These are phyloP conservation scores for Adenanthera pavonina DNA, from an alignment of 306 rosid genomes.

Conservation along the genomic window DNA sequence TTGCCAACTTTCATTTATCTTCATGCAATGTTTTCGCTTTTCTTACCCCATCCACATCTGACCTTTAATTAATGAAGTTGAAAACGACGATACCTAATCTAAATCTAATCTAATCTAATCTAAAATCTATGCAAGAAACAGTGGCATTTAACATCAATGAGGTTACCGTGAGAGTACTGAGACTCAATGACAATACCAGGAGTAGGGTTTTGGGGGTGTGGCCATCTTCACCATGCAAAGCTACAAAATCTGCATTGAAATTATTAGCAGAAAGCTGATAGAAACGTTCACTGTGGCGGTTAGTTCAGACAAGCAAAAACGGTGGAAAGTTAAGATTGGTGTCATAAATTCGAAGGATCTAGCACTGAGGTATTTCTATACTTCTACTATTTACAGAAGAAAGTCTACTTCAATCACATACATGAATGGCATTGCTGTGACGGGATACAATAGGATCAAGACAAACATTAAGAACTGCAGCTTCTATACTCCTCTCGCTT, in stretches of 20 bases:
- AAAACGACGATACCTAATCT: background rate
- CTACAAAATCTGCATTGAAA: constrained; percentile 30
- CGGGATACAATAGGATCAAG: constrained; percentile 36
- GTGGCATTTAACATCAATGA: constrained; percentile 28
- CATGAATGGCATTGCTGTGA: constrained; percentile 40
- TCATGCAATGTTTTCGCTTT: constrained; percentile 7
- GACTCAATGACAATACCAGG: constrained; percentile 15
- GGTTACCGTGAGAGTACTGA: constrained; percentile 5
- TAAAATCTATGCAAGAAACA: background rate
- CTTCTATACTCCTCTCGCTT: constrained; percentile 30
- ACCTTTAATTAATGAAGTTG: background rate
- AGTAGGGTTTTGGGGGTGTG: constrained; percentile 1
- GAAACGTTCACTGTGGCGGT: constrained; percentile 26
- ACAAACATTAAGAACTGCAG: constrained; percentile 53
- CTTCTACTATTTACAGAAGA: constrained; percentile 61
- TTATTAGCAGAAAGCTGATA: constrained; percentile 16
- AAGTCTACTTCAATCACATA: constrained; percentile 52
- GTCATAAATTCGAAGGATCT: constrained; percentile 43
- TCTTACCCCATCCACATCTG: background rate
- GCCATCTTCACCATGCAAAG: constrained; percentile 25
- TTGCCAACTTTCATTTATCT: background rate
- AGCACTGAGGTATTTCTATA: constrained; percentile 46
- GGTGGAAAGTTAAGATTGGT: constrained; percentile 7
- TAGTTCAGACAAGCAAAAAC: constrained; percentile 22
- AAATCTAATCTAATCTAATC: background rate